These are phyloP conservation scores for Cadophora gregata DNA, from an alignment of 2,329 filamentous ascomycete genomes.

Conservation along the genomic window DNA sequence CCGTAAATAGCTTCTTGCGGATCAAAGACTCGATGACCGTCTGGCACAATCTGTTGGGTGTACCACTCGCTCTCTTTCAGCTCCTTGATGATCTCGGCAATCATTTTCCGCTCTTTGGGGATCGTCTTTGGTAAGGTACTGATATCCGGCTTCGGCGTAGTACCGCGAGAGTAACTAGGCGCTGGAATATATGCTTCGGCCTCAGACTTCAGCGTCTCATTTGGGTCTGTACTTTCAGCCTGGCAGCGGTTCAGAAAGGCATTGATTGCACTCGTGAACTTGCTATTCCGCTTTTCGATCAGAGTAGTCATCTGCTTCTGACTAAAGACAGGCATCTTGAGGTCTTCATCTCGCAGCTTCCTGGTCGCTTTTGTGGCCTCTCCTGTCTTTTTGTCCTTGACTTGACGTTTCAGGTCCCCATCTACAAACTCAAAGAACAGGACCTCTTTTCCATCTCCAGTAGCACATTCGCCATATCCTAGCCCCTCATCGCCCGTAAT, in stretches of 20 bases:
- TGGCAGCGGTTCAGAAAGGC: constrained; percentile 77
- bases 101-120: constrained; percentile 77
- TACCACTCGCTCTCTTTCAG: constrained; percentile 88
- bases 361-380: constrained; percentile 71
- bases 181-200: constrained; percentile 66
- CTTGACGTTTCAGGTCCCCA: constrained; percentile 85
- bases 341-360: constrained; percentile 74
- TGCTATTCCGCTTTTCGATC: constrained; percentile 87
- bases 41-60: constrained; percentile 87
- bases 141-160: constrained; percentile 44
- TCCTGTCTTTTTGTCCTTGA: constrained; percentile 73
- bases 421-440: constrained; percentile 93
- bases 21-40: constrained; percentile 91
- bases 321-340: constrained; percentile 92
- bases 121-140: constrained; percentile 71
- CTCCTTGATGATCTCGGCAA: constrained; percentile 85
- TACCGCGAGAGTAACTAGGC: constrained; percentile 53
- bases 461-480: constrained; percentile 40
- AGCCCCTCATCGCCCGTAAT: constrained; percentile 56
- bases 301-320: constrained; percentile 89
- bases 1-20: constrained; percentile 82
- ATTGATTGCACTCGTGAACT: constrained; percentile 80
- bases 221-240: constrained; percentile 68
- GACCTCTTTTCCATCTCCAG: constrained; percentile 65
- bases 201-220: constrained; percentile 65